These are phyloP conservation scores for Mucor velutinosus DNA, from an alignment of 371 early-diverging fungal genomes.

Conservation along the genomic window DNA sequence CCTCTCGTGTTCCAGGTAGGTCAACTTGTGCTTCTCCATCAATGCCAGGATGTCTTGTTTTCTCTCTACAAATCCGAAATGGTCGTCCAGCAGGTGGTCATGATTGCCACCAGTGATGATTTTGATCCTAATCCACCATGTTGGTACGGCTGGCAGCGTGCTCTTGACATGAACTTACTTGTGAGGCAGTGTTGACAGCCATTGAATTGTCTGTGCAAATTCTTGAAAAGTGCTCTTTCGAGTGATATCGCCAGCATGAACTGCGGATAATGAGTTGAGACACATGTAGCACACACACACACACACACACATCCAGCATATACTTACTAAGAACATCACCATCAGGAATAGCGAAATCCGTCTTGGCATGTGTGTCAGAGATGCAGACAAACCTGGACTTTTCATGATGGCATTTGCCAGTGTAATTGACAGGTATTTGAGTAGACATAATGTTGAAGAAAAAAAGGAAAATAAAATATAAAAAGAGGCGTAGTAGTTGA, in stretches of 20 bases:
- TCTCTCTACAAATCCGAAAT: conserved; percentile 16
- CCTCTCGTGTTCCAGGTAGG: conserved; percentile 52
- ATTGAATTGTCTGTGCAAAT: conserved; percentile 27
- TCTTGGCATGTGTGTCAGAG: conserved; percentile 50
- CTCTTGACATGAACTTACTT: conserved; percentile 16
- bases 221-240: conserved; percentile 32
- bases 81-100: conserved; percentile 40
- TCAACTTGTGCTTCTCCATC: conserved; percentile 33
- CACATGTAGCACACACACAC: not conserved
- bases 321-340: conserved; percentile 51
- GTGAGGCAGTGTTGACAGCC: conserved; percentile 46
- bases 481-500: not conserved
- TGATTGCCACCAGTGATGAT: conserved; percentile 61
- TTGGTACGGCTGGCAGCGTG: not conserved
- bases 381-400: conserved; percentile 48
- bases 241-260: conserved; percentile 55
- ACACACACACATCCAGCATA: not conserved
- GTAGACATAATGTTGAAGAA: not conserved
- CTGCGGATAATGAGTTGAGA: conserved; percentile 18
- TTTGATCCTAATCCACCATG: conserved; percentile 34
- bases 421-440: conserved; percentile 3
- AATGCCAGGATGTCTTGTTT: conserved; percentile 23
- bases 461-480: not conserved
- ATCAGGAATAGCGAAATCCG: conserved; percentile 39
- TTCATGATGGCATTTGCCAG: not conserved